phyloP scores from a whole-genome alignment of 345 rosid genomes.

The Anacardium occidentale region DNA sequence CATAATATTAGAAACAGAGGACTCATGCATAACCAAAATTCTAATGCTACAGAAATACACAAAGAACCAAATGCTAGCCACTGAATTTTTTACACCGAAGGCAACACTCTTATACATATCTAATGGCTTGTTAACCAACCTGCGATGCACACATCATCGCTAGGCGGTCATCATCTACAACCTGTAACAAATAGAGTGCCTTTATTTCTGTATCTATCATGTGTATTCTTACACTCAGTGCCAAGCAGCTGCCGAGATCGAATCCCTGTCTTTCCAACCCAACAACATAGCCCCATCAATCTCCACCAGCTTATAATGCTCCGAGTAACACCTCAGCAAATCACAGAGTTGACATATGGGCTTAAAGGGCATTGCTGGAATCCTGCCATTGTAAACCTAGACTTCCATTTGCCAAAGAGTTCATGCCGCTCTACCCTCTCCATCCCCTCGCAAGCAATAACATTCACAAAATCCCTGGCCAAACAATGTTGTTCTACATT shows the following conservation, averaged over 20 bases:
- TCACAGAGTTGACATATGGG: slow-evolving; percentile 52
- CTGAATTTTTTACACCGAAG: not conserved
- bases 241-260: slow-evolving; percentile 77
- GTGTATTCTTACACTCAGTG: slow-evolving; percentile 23
- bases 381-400: slow-evolving; percentile 72
- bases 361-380: slow-evolving; percentile 55
- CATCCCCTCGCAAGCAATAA: slow-evolving; percentile 67
- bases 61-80: too few relatives aligned
- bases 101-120: not conserved
- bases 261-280: slow-evolving; percentile 65
- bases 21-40: too few relatives aligned
- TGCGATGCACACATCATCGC: not conserved
- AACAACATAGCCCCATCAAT: slow-evolving; percentile 63
- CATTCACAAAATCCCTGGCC: slow-evolving; percentile 65
- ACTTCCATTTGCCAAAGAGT: slow-evolving; percentile 70
- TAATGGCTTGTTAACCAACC: not conserved
- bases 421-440: slow-evolving; percentile 76
- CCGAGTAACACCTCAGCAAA: slow-evolving; percentile 53
- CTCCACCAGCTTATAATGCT: slow-evolving; percentile 51
- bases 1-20: too few relatives aligned
- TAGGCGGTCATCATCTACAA: not conserved
- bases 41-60: too few relatives aligned
- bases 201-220: slow-evolving; percentile 13
- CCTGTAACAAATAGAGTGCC: slow-evolving; percentile 1
- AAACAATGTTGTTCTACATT: slow-evolving; percentile 62